Percentiles rank a stretch among this genome's conserved stretches.
Conservation (phyloP, 495 filamentous ascomycete genomes). For the Hypoxylon rickii region DNA sequence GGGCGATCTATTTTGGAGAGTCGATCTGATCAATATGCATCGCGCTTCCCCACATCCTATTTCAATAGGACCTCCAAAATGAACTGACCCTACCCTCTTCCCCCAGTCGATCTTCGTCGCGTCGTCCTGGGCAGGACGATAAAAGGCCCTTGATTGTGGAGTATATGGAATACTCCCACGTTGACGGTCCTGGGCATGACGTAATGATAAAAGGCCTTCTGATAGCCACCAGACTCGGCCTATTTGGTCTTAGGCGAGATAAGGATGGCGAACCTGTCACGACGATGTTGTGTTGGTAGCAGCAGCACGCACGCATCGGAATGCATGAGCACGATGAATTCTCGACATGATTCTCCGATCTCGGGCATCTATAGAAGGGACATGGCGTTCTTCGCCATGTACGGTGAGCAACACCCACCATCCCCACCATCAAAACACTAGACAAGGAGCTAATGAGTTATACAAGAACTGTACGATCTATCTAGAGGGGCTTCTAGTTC, state of each 20-base stretch:
- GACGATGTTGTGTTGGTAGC: conserved; percentile 5
- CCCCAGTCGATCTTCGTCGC: not conserved
- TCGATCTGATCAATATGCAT: too few species aligned
- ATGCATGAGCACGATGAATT: conserved; percentile 29
- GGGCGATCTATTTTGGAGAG: too few species aligned
- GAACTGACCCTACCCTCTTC: not conserved
- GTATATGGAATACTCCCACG: conserved; percentile 1
- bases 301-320: conserved; percentile 17
- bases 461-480: conserved; percentile 7
- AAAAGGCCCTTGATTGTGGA: conserved; percentile 31
- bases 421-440: not conserved
- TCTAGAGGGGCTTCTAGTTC: conserved; percentile 27
- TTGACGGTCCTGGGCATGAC: conserved; percentile 26
- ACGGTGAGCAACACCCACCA: conserved; percentile 5
- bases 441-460: not conserved
- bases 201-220: conserved; percentile 24
- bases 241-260: conserved; percentile 20
- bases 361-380: conserved; percentile 22
- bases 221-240: conserved; percentile 10
- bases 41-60: not conserved
- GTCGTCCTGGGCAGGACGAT: conserved; percentile 35
- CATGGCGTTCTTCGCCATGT: conserved; percentile 24
- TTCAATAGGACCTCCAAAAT: not conserved
- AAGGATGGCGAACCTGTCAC: conserved; percentile 12
- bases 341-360: conserved; percentile 14